Evolutionary conservation across 2,329 filamentous ascomycete genomes (phyloP).

Genomic region (Colletotrichum scovillei): DNA sequence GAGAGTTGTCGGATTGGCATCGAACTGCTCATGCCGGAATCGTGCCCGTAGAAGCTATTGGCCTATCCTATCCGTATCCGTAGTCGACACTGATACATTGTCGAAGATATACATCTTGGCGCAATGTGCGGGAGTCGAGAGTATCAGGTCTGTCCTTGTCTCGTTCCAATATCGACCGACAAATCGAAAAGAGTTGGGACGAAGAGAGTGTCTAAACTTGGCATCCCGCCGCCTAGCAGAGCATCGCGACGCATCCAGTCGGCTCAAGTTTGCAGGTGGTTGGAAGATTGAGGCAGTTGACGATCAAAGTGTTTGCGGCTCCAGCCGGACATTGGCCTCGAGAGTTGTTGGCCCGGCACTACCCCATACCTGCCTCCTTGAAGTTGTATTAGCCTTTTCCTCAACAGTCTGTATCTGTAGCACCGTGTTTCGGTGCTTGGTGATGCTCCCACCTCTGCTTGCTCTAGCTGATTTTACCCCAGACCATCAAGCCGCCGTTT

Average conservation of each 20-base stretch:
- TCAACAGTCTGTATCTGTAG: not conserved
- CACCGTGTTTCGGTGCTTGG: not conserved
- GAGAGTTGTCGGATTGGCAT: slow-evolving; percentile 13
- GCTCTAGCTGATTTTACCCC: not conserved
- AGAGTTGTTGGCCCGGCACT: not conserved
- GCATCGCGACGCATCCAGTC: not conserved
- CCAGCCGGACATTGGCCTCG: slow-evolving; percentile 6
- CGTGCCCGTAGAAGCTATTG: not conserved
- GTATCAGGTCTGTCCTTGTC: not conserved
- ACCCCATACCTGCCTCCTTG: not conserved
- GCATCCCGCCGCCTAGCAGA: not conserved
- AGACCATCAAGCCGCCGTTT: slow-evolving; percentile 18
- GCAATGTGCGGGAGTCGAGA: not conserved
- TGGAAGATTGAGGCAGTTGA: not conserved
- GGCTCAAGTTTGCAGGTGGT: not conserved
- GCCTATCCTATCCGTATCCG: not conserved
- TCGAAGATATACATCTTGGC: not conserved
- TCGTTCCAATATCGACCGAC: not conserved
- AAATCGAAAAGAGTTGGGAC: not conserved
- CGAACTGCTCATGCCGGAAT: not conserved
- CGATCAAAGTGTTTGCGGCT: slow-evolving; percentile 20
- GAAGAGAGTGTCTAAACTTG: not conserved
- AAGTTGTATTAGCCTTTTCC: not conserved
- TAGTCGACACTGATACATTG: not conserved
- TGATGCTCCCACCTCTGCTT: not conserved